These are phyloP conservation scores for Lentinula edodes DNA, from an alignment of 768 basidiomycete species.

Conservation along the genomic window DNA sequence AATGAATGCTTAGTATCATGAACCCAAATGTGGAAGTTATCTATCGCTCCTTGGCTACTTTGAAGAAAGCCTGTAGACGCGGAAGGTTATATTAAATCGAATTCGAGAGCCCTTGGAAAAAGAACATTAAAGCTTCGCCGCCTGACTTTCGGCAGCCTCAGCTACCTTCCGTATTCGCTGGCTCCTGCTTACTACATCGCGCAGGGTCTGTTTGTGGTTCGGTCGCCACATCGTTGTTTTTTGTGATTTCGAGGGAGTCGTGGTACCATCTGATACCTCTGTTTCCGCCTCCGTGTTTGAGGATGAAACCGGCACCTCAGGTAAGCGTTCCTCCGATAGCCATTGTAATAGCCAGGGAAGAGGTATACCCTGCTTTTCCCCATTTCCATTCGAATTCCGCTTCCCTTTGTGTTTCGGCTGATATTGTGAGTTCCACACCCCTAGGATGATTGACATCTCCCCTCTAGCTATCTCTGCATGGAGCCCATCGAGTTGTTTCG, in stretches of 20 bases:
- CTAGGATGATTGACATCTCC: slow-evolving; percentile 62
- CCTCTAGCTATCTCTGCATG: slow-evolving; percentile 62
- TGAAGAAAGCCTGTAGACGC: not conserved
- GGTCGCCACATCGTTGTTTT: slow-evolving; percentile 29
- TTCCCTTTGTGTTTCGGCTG: not conserved
- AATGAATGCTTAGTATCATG: not conserved
- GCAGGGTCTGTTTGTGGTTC: slow-evolving; percentile 27
- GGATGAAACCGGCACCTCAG: slow-evolving; percentile 20
- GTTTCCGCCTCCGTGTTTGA: not conserved
- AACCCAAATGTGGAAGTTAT: no score
- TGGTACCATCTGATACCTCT: not conserved
- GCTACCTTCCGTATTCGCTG: slow-evolving; percentile 4
- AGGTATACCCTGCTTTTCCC: slow-evolving; percentile 34
- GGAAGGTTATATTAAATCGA: not conserved
- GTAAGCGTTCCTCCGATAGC: slow-evolving; percentile 48
- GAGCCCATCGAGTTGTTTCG: slow-evolving; percentile 30
- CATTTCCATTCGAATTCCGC: slow-evolving; percentile 9
- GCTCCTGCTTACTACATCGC: slow-evolving; percentile 25
- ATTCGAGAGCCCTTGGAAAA: no score
- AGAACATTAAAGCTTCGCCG: not conserved
- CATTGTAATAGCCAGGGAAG: slow-evolving; percentile 42
- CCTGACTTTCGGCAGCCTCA: not conserved
- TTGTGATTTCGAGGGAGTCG: no score
- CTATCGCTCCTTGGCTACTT: not conserved
- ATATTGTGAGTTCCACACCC: slow-evolving; percentile 34